Evolutionary conservation across 176 grass and related monocot species (phyloP), one percentile per base, ranked within the genome.

Genomic region (Stipa capillata): DNA sequence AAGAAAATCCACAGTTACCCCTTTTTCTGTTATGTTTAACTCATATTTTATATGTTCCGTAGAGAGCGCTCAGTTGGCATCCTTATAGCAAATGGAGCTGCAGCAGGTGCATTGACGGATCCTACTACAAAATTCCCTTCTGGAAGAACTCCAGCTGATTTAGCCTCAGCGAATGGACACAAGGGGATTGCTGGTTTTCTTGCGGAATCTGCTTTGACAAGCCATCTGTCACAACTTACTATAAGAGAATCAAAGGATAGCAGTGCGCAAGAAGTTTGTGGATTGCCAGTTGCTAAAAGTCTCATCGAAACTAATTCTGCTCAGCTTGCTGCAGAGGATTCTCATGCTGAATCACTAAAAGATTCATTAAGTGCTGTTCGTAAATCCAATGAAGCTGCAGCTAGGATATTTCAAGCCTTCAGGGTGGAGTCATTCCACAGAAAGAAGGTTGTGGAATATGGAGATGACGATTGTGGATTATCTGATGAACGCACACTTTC

Each of bases 101-200:
- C 81, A 54, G 83, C 93, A 53, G 93, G 90, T 73, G 79, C 83
- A 67, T 90, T 97, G 71, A 93, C 90, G 25, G 88, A 97, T 63
- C 90, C 93, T 51, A 89, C 90, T 83, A 84, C 90, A 80, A 85
- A 91, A 72, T 89, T 91, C 65, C 76, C 73, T 85, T 79, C 71
- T 76, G 90, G 90, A 89, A 90, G 90, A 93, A 93, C 90, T 76
- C 93, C 93, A 49, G 85, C 93, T 12, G 93, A 91, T 88, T 84
- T 93, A 78, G 93, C 93, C n/a, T 93, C 93, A 61, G 43, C 83
- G 73, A 97, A 91, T 86, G 93, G 88, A 44, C 90, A 97, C 80
- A 97, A 93, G 74, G 93, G 90, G 31, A 97, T 97, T 86, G 90
- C 90, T 66, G 93, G 93, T 47, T 93, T 97, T 82, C 90, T 97